Conservation (phyloP, 306 rosid genomes). For the Gastrolobium villosum region DNA sequence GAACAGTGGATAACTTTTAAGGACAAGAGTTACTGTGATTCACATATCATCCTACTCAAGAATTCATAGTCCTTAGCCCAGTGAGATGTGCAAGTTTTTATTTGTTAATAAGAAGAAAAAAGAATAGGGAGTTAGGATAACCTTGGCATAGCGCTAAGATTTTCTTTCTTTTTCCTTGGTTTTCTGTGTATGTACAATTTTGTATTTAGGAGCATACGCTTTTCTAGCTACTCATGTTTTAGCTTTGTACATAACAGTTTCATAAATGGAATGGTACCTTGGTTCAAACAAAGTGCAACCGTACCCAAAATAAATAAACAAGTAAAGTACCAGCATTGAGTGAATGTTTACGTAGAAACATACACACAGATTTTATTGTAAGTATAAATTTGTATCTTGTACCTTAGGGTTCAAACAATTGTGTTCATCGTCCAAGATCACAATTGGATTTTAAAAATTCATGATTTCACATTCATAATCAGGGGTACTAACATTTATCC, state of each 20-base stretch:
- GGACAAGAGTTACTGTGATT: constrained; percentile 49
- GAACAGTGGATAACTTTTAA: constrained; percentile 60
- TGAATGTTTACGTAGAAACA: no score
- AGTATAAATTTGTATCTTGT: no score
- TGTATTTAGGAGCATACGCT: constrained; percentile 61
- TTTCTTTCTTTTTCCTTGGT: background rate
- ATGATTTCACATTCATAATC: no score
- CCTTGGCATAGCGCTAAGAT: background rate
- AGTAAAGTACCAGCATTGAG: background rate
- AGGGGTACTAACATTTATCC: no score
- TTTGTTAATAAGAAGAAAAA: background rate
- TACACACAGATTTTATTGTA: no score
- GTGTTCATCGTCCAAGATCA: no score
- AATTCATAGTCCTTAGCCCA: constrained; percentile 36
- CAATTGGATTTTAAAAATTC: no score
- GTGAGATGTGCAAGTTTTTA: constrained; percentile 11
- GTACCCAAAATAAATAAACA: background rate
- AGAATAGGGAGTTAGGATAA: constrained; percentile 33
- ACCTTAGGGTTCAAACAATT: no score
- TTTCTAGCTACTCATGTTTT: constrained; percentile 39
- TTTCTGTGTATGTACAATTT: constrained; percentile 50
- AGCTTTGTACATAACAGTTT: constrained; percentile 55
- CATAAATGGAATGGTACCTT: constrained; percentile 48
- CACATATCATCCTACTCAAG: constrained; percentile 62
- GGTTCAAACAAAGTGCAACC: constrained; percentile 36